Evolutionary conservation across 169 alveolate genomes (phyloP).

Genomic region (Plasmodium ovale): DNA sequence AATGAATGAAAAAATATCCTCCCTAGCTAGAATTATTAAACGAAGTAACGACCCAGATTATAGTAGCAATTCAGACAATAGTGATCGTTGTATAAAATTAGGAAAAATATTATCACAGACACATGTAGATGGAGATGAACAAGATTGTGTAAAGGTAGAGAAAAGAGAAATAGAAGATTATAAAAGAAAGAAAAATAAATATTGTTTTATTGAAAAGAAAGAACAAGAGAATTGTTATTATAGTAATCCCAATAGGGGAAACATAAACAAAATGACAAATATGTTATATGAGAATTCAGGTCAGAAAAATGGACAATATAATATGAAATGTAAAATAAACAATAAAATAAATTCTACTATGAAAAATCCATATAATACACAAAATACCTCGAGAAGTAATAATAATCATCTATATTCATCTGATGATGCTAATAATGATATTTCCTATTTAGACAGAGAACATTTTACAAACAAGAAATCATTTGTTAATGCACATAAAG

Average conservation of each 20-base stretch:
- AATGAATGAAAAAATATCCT: not conserved
- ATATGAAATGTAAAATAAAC: not conserved
- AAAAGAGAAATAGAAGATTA: conserved; percentile 32
- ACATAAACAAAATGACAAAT: conserved; percentile 4
- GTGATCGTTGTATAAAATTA: conserved; percentile 11
- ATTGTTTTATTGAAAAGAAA: not conserved
- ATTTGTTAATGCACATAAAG: not conserved
- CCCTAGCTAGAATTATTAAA: conserved; percentile 19
- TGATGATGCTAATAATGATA: not conserved
- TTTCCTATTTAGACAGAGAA: not conserved
- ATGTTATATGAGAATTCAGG: not conserved
- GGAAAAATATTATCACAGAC: conserved; percentile 26
- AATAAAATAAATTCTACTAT: not conserved
- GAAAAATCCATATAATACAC: conserved; percentile 1
- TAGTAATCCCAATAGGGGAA: conserved; percentile 24
- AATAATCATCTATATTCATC: not conserved
- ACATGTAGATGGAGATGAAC: not conserved
- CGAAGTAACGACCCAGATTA: conserved; percentile 3
- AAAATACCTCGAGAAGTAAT: not conserved
- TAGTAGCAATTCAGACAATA: conserved; percentile 23
- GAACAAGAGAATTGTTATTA: not conserved
- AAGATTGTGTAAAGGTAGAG: conserved; percentile 33
- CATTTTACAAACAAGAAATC: not conserved
- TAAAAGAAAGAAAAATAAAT: conserved; percentile 34
- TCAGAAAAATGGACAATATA: not conserved